Evolutionary conservation across 1,139 yeast genomes (phyloP).

Genomic region (Saccharomycopsis hybrid): DNA sequence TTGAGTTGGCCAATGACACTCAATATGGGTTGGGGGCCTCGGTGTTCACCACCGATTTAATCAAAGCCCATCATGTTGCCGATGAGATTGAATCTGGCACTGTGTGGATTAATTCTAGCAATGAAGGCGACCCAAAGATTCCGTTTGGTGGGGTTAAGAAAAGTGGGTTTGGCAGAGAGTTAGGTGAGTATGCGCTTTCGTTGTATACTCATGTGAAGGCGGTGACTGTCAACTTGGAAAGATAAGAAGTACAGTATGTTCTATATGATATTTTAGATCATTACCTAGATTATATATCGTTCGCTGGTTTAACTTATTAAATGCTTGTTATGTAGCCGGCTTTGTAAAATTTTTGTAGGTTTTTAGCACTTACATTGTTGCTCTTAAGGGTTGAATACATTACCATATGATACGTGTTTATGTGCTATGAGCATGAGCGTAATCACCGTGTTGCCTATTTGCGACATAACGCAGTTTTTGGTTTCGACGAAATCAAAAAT

Average conservation of each 20-base stretch:
- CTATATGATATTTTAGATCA: background rate
- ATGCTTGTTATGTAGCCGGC: too few species aligned
- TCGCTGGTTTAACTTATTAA: too few species aligned
- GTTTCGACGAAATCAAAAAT: too few species aligned
- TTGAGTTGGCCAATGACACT: conserved; percentile 65
- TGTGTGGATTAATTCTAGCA: conserved; percentile 79
- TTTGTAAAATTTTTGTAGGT: too few species aligned
- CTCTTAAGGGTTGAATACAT: too few species aligned
- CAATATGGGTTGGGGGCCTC: conserved; percentile 77
- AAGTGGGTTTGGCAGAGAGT: conserved; percentile 85
- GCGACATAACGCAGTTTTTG: too few species aligned
- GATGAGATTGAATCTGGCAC: conserved; percentile 72
- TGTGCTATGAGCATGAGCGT: too few species aligned
- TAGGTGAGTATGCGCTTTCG: conserved; percentile 75
- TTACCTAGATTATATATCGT: too few species aligned
- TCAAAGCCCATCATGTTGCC: conserved; percentile 55
- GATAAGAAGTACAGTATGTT: background rate
- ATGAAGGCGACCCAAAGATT: conserved; percentile 66
- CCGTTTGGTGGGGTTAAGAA: conserved; percentile 83
- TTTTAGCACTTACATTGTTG: too few species aligned
- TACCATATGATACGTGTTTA: too few species aligned
- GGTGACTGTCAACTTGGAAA: conserved; percentile 6
- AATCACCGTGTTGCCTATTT: too few species aligned
- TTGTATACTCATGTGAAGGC: conserved; percentile 69
- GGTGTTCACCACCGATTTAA: conserved; percentile 61